Conservation (phyloP, 2,329 filamentous ascomycete genomes). For the Phialemonium atrogriseum region DNA sequence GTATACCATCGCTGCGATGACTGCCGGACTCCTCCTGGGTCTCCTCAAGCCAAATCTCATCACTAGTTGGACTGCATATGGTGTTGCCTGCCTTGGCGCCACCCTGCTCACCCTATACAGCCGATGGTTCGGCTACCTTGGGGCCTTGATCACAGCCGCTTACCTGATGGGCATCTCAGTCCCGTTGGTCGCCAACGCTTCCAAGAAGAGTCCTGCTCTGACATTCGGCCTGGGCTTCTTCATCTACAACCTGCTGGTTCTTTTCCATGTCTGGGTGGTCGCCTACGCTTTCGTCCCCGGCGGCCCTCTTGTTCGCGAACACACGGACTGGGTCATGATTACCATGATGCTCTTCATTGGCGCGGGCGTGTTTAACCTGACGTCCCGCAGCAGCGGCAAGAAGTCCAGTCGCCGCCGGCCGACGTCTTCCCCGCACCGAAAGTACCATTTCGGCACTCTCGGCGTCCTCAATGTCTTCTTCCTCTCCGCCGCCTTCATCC, state of each 20-base stretch:
- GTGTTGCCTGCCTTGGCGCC: conserved; percentile 70
- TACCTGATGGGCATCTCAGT: conserved; percentile 78
- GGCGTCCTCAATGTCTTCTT: conserved; percentile 73
- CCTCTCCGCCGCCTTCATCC: conserved; percentile 71
- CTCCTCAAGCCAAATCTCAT: conserved; percentile 62
- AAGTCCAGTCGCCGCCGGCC: conserved; percentile 30
- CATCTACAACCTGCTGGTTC: conserved; percentile 83
- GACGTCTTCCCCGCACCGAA: conserved; percentile 29
- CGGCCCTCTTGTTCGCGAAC: conserved; percentile 84
- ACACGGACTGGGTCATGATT: conserved; percentile 92
- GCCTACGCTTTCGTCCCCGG: conserved; percentile 97
- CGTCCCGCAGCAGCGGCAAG: conserved; percentile 36
- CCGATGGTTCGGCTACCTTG: conserved; percentile 87
- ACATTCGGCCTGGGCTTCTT: conserved; percentile 87
- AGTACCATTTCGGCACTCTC: conserved; percentile 50
- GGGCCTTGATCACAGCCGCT: conserved; percentile 63
- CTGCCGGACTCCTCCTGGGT: conserved; percentile 67
- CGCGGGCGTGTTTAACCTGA: conserved; percentile 70
- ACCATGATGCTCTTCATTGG: conserved; percentile 79
- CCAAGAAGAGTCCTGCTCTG: conserved; percentile 65
- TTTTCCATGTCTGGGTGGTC: conserved; percentile 99
- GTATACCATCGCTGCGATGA: conserved; percentile 82
- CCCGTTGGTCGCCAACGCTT: conserved; percentile 65
- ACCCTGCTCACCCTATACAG: conserved; percentile 65
- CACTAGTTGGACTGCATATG: conserved; percentile 72